Conservation (phyloP, 495 filamentous ascomycete species). For the Lasiosphaeria ovina region DNA sequence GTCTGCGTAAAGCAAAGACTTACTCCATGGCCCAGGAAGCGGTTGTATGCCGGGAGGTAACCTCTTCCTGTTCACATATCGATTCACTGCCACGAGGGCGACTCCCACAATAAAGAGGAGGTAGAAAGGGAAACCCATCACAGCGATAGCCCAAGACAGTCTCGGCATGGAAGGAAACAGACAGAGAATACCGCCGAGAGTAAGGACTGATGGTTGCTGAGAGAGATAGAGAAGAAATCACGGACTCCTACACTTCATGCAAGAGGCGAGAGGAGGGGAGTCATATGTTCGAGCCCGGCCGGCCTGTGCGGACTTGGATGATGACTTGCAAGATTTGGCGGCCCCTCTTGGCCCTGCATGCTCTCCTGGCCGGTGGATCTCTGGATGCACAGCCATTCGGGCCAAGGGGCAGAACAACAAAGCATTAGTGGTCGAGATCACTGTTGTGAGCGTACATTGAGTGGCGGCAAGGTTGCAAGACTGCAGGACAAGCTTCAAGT, state of each 20-base stretch:
- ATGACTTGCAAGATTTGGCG: not conserved
- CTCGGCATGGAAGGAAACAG: not conserved
- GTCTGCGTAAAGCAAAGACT: slow-evolving; percentile 10
- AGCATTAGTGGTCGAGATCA: not conserved
- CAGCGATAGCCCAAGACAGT: not conserved
- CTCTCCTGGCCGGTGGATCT: not conserved
- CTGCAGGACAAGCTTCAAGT: not conserved
- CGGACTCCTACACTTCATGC: slow-evolving; percentile 1
- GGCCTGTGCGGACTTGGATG: not conserved
- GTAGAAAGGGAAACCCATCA: not conserved
- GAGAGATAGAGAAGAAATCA: not conserved
- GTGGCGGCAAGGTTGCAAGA: slow-evolving; percentile 1
- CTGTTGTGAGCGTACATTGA: not conserved
- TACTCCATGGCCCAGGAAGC: slow-evolving; percentile 34
- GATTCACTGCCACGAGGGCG: slow-evolving; percentile 8
- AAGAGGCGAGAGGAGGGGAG: not conserved
- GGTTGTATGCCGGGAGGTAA: slow-evolving; percentile 26
- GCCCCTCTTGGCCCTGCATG: not conserved
- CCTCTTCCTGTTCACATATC: slow-evolving; percentile 19
- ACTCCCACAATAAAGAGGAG: slow-evolving; percentile 8
- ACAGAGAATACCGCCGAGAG: not conserved
- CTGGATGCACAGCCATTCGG: not conserved
- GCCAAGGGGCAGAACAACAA: not conserved
- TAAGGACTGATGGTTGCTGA: not conserved
- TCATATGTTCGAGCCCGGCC: not conserved